A percentile compares a stretch with the other conserved stretches of the same genome.
Conservation (phyloP, 139 green algal genomes). For the Tetraselmis striata region DNA sequence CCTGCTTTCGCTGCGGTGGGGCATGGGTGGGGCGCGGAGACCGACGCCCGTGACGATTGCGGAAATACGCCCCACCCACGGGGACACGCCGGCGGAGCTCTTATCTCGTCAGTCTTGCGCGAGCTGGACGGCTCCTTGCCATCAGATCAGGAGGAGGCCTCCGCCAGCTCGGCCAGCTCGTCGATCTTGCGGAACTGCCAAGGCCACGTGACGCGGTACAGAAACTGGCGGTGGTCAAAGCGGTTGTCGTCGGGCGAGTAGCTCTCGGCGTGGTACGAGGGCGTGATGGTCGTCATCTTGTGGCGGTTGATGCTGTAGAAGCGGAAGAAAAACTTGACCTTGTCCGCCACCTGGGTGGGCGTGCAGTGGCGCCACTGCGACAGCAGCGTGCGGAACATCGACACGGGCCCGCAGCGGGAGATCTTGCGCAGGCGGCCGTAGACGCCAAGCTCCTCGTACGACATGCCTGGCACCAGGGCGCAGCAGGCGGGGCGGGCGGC, state of each 20-base stretch:
- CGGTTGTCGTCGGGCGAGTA: slow-evolving; percentile 96
- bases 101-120: no score
- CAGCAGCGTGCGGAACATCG: slow-evolving; percentile 70
- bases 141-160: not conserved
- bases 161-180: slow-evolving; percentile 14
- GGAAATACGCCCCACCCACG: no score
- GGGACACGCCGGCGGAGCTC: no score
- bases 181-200: slow-evolving; percentile 49
- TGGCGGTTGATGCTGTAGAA: slow-evolving; percentile 93
- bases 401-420: slow-evolving; percentile 72
- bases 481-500: no score
- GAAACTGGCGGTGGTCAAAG: slow-evolving; percentile 89
- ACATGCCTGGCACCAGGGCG: slow-evolving; percentile 24
- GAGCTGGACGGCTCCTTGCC: no score
- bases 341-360: slow-evolving; percentile 4
- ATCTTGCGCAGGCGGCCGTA: slow-evolving; percentile 90
- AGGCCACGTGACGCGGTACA: slow-evolving; percentile 80
- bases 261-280: slow-evolving; percentile 90
- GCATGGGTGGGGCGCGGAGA: no score
- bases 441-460: slow-evolving; percentile 72
- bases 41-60: no score
- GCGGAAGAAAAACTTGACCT: slow-evolving; percentile 93
- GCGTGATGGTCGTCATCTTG: slow-evolving; percentile 94
- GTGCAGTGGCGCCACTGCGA: slow-evolving; percentile 40
- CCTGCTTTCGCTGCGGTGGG: no score